A percentile compares a stretch with the other conserved stretches of the same genome.
phyloP scores from a whole-genome alignment of 345 rosid species.

The Lepidium africanum region DNA sequence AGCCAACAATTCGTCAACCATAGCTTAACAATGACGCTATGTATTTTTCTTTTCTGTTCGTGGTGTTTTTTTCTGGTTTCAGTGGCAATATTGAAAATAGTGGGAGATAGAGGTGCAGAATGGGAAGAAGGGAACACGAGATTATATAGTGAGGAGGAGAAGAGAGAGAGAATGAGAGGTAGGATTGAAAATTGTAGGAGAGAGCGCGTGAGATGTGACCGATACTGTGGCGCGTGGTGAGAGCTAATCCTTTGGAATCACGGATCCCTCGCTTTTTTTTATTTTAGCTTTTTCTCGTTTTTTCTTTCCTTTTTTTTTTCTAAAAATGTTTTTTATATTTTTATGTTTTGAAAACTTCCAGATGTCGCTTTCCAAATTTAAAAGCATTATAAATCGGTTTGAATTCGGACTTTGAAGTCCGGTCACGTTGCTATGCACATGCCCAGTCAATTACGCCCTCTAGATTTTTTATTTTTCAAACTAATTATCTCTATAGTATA shows the following conservation, averaged over 20 bases:
- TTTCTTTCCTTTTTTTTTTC: neutral
- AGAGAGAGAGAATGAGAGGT: slow-evolving; percentile 27
- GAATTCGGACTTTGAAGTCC: slow-evolving; percentile 25
- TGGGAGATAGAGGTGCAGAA: slow-evolving; percentile 23
- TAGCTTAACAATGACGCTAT: neutral
- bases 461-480: neutral
- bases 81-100: slow-evolving; percentile 16
- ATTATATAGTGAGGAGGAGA: slow-evolving; percentile 38
- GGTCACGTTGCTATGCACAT: slow-evolving; percentile 29
- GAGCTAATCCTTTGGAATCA: slow-evolving; percentile 40
- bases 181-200: neutral
- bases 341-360: slow-evolving; percentile 2
- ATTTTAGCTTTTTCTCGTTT: slow-evolving; percentile 10
- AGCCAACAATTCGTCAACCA: slow-evolving; percentile 32
- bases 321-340: neutral
- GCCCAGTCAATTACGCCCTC: slow-evolving; percentile 31
- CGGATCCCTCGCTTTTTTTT: slow-evolving; percentile 36
- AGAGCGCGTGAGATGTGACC: slow-evolving; percentile 34
- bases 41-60: neutral
- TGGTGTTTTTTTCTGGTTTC: neutral
- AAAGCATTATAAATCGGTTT: slow-evolving; percentile 19
- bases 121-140: slow-evolving; percentile 34
- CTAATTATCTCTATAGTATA: neutral
- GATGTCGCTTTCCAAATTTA: slow-evolving; percentile 25
- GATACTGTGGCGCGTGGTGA: slow-evolving; percentile 45